Conservation (phyloP, 768 basidiomycete genomes). For the Russula ochroleuca region DNA sequence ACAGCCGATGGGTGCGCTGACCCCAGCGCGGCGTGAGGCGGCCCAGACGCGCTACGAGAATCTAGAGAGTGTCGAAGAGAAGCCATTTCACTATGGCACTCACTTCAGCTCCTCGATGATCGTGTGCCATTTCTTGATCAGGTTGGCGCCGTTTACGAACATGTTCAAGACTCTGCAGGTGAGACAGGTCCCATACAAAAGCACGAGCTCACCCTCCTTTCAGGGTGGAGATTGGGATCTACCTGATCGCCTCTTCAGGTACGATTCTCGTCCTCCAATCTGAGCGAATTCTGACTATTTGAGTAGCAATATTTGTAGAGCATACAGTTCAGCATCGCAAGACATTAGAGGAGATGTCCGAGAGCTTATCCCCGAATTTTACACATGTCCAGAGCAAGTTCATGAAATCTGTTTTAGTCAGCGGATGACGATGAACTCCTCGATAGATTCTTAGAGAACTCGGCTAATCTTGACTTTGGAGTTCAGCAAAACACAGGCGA, state of each 20-base stretch:
- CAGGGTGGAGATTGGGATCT: slow-evolving; percentile 95
- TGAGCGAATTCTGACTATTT: slow-evolving; percentile 18
- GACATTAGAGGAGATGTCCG: slow-evolving; percentile 90
- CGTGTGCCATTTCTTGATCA: slow-evolving; percentile 89
- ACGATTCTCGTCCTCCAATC: neutral
- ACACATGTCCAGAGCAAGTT: slow-evolving; percentile 71
- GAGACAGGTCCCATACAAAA: slow-evolving; percentile 14
- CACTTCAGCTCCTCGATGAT: slow-evolving; percentile 98
- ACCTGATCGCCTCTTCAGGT: slow-evolving; percentile 82
- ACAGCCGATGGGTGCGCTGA: slow-evolving; percentile 89
- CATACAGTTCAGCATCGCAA: slow-evolving; percentile 79
- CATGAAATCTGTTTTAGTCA: neutral
- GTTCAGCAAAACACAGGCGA: slow-evolving; percentile 67
- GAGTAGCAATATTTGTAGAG: slow-evolving; percentile 65
- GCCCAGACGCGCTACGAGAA: slow-evolving; percentile 72
- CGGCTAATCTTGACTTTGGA: slow-evolving; percentile 75
- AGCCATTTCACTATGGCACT: slow-evolving; percentile 90
- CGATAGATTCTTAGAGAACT: slow-evolving; percentile 76
- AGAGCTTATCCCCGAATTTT: slow-evolving; percentile 90
- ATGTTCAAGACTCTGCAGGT: slow-evolving; percentile 90
- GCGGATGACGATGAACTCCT: slow-evolving; percentile 5
- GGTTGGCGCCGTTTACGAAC: slow-evolving; percentile 84
- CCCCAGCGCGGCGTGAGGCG: slow-evolving; percentile 64
- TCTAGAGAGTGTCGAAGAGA: slow-evolving; percentile 74
- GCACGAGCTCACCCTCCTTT: neutral